Conservation (phyloP, 164 flowering plant genomes). For the Berberis thunbergii region DNA sequence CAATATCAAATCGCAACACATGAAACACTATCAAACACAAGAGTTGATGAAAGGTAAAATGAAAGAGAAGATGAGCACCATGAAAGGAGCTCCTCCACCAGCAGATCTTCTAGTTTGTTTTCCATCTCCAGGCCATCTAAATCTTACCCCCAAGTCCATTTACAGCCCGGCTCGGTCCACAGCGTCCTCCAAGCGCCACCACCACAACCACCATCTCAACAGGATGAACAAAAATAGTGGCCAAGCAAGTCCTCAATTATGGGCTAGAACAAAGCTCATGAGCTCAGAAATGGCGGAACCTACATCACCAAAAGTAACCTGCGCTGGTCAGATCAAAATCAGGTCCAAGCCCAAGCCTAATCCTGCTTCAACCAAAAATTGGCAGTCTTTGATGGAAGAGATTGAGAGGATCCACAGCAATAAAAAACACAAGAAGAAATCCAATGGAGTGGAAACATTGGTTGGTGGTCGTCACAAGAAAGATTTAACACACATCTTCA, state of each 20-base stretch:
- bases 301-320: conserved; percentile 81
- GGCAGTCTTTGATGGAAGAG: conserved; percentile 93
- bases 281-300: conserved; percentile 52
- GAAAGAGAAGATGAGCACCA: conserved; percentile 8
- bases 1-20: background rate
- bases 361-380: conserved; percentile 44
- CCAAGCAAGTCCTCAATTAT: conserved; percentile 44
- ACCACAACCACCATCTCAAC: conserved; percentile 17
- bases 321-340: conserved; percentile 82
- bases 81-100: conserved; percentile 42
- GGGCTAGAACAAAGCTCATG: conserved; percentile 41
- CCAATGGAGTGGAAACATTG: conserved; percentile 36
- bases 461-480: conserved; percentile 45
- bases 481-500: conserved; percentile 62
- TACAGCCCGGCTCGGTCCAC: conserved; percentile 66
- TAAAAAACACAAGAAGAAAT: conserved; percentile 25
- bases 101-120: conserved; percentile 75
- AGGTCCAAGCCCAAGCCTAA: conserved; percentile 21
- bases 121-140: conserved; percentile 58
- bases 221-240: conserved; percentile 19
- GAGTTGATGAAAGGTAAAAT: conserved; percentile 1
- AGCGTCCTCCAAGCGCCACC: conserved; percentile 34
- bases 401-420: conserved; percentile 61
- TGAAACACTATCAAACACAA: conserved; percentile 3
- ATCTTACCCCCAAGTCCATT: conserved; percentile 62